Percentiles rank a stretch among this genome's conserved stretches.
Conservation (phyloP, 768 basidiomycete genomes). For the Dacryopinax primogenitus region DNA sequence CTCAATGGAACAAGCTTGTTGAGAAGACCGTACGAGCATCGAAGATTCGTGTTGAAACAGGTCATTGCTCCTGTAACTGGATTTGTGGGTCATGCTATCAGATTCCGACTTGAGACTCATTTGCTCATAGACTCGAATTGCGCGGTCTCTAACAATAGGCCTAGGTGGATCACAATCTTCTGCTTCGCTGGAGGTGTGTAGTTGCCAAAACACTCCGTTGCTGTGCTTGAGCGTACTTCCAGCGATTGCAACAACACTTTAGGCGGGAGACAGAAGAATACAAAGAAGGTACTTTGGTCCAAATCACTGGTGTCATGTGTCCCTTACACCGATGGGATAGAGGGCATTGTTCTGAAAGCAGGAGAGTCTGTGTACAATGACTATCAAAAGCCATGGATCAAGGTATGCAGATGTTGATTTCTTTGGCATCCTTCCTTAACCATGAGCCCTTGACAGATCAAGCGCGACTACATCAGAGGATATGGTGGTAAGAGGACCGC, state of each 20-base stretch:
- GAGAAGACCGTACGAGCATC: constrained; percentile 40
- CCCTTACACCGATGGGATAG: constrained; percentile 21
- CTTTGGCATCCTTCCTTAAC: background rate
- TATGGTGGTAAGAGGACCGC: constrained; percentile 33
- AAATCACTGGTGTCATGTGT: background rate
- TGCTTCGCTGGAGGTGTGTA: background rate
- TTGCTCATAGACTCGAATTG: background rate
- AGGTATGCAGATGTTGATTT: constrained; percentile 31
- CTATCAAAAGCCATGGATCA: constrained; percentile 60
- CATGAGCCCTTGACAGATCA: constrained; percentile 33
- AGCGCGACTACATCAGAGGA: constrained; percentile 78
- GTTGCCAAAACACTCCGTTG: background rate
- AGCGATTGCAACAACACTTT: constrained; percentile 36
- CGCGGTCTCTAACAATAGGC: background rate
- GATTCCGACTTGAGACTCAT: background rate
- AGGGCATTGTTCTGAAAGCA: constrained; percentile 61
- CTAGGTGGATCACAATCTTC: background rate
- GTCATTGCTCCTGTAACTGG: constrained; percentile 44
- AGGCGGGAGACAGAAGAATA: constrained; percentile 38
- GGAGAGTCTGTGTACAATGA: constrained; percentile 57
- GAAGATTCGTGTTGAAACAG: constrained; percentile 50
- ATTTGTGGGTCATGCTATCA: constrained; percentile 28
- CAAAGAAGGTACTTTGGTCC: constrained; percentile 39
- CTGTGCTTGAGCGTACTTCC: background rate
- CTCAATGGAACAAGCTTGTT: constrained; percentile 51